Evolutionary conservation across 1,284 basidiomycete species (phyloP), one percentile per base, ranked within the genome.

Genomic region (Coniophora puteana): DNA sequence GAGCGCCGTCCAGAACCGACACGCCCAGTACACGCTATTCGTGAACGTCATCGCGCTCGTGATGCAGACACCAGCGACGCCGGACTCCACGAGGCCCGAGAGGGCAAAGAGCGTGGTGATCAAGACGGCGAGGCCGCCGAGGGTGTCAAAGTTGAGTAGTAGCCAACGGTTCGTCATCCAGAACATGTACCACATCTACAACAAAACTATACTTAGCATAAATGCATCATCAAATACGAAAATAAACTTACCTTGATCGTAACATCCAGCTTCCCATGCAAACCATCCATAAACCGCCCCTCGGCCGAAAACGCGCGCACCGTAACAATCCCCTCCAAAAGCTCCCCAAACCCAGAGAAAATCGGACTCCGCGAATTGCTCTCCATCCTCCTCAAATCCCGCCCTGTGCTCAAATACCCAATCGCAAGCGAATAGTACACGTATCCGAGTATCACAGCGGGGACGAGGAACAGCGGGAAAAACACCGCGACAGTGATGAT

Each of bases 301-400:
- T 94, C 91, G 2, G 82, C 87, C 8, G 85, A 86, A 63, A 93
- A 96, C 0, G 92, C 93, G 36, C 93, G 79, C 27, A 95, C 89
- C n/a, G 81, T 78, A 32, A 83, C 74, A 23, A 85, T 75, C n/a
- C 83, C 84, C 38, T 75, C 72, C 3, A 88, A 63, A 12, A 85
- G 57, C 56, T 89, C 86, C n/a, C 70, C 70, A 50, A 85, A 85
- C 7, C 76, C 80, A n/a, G 79, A 71, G 54, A 78, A 78, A 44
- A 80, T 76, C 0, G 76, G 77, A 3, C 72, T 76, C 12, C 76
- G 65, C 14, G 69, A 66, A 41, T 69, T 75, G 3, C 73, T 73
- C 54, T 85, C 82, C 67, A 86, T 76, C 4, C 82, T 67, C 43
- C 82, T 69, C 23, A 86, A 61, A 42, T 62, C 56, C 17, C 81